Evolutionary conservation across 2,329 filamentous ascomycete genomes (phyloP), one percentile per base, ranked within the genome.

Genomic region (Pseudophaeomoniella oleicola): DNA sequence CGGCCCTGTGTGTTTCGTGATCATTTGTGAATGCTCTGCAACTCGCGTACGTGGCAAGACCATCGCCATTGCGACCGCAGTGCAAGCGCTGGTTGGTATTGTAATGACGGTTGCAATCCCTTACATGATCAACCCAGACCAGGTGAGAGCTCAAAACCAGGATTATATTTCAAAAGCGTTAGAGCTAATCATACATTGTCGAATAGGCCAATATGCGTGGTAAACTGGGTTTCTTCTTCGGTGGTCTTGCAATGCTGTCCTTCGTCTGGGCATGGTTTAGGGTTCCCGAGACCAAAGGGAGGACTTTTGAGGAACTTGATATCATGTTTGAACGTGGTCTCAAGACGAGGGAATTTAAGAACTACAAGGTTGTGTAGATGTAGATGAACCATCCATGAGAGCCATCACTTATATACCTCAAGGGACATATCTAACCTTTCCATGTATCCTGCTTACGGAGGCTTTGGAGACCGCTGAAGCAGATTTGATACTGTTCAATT

Each of bases 1-100:
- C 35, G 61, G 60, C 1, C 53, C 58, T 5, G 49, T 62, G 32
- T 55, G 54, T 31, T 71, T 69, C 22, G 59, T 61, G 19, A 55
- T 66, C 30, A 56, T 64, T 2, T 63, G 62, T 3, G 66, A 67
- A 45, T 66, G 49, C 13, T 59, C 53, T 1, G 62, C 60, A 0
- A 53, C 64, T 3, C 46, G 46, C 2, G 48, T 65, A 2, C 53
- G 60, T 0, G 62, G 61, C 40, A 62, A 62, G 32, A 71, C 66
- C 12, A 66, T 50, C 37, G 50, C 51, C 19, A 45, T 64, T 14
- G 56, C 59, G 5, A 60, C 56, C 1, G 54, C 55, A 2, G 54
- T 54, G 0, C 58, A 64, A 42, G 49, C 56, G 2, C 37, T 60
- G 2, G 53, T 59, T 37, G 59, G 58, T 2, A 55, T 62, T 15